Conservation (phyloP, 352 stramenopile species). For the Pythium inflatum region DNA sequence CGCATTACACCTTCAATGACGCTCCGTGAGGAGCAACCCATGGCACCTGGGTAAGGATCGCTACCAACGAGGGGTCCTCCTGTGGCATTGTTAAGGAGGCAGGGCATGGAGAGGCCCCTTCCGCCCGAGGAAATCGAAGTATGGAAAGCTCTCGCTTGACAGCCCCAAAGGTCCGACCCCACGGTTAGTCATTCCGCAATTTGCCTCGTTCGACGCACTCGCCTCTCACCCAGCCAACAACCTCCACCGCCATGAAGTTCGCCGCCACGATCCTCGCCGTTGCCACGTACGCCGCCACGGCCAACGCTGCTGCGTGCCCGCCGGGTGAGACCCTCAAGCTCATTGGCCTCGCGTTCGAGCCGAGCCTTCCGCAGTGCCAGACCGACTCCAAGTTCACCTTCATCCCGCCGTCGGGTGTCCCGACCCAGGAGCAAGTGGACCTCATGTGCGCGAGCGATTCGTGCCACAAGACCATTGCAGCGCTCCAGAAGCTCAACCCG, state of each 20-base stretch:
- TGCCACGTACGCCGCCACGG: constrained; percentile 7
- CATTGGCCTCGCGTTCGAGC: neutral
- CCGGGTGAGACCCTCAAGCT: constrained; percentile 1
- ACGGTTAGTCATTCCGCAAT: neutral
- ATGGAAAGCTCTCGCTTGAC: no score
- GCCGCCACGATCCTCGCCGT: neutral
- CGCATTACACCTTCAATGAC: no score
- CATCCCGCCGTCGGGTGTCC: constrained; percentile 14
- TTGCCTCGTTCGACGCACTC: neutral
- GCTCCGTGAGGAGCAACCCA: no score
- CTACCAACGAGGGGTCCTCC: no score
- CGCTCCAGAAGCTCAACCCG: constrained; percentile 39
- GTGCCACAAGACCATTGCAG: constrained; percentile 31
- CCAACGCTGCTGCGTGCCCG: constrained; percentile 6
- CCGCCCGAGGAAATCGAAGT: no score
- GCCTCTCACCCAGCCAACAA: neutral
- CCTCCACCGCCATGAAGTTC: neutral
- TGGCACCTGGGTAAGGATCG: no score
- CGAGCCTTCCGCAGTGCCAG: constrained; percentile 9
- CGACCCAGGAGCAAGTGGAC: neutral
- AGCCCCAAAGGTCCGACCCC: no score
- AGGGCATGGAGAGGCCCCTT: no score
- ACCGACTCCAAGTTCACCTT: constrained; percentile 13
- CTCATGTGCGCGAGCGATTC: constrained; percentile 15
- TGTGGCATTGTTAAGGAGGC: no score